Conservation (phyloP, 139 green algal genomes). For the Chara braunii region DNA sequence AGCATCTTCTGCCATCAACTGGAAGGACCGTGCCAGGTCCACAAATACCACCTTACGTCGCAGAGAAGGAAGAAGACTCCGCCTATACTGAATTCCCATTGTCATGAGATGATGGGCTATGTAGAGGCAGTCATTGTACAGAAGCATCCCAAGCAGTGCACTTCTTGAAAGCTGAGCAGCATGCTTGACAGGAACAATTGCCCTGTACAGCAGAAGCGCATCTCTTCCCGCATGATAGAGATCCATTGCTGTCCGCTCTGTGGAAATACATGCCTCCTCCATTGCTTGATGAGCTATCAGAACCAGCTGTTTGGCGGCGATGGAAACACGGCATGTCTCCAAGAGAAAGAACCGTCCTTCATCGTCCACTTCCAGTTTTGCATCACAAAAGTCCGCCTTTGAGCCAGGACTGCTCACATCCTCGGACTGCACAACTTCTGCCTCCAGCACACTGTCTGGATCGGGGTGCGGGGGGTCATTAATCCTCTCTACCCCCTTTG, state of each 20-base stretch:
- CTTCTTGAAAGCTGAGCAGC: neutral
- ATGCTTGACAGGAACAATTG: constrained; percentile 20
- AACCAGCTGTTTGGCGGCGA: neutral
- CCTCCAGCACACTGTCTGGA: too few species aligned
- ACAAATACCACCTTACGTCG: too few species aligned
- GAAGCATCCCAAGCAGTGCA: neutral
- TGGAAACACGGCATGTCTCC: constrained; percentile 2
- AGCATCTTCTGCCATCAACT: too few species aligned
- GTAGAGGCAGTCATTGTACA: constrained; percentile 20
- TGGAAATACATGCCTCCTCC: constrained; percentile 13
- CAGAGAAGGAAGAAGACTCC: too few species aligned
- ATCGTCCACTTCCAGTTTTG: neutral
- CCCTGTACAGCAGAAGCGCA: constrained; percentile 2
- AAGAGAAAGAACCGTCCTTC: constrained; percentile 10
- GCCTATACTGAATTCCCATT: constrained; percentile 11
- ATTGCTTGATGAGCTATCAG: constrained; percentile 5
- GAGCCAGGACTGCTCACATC: too few species aligned
- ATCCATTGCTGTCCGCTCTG: neutral
- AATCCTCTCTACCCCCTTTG: too few species aligned
- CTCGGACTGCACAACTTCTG: too few species aligned
- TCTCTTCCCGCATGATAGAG: constrained; percentile 8
- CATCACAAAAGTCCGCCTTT: too few species aligned
- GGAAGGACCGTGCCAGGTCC: too few species aligned
- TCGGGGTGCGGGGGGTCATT: too few species aligned
- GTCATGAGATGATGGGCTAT: constrained; percentile 20